Percentiles rank a stretch among this genome's conserved stretches.
phyloP scores from a whole-genome alignment of 2,329 filamentous ascomycete species.

The Sporothrix schenckii region DNA sequence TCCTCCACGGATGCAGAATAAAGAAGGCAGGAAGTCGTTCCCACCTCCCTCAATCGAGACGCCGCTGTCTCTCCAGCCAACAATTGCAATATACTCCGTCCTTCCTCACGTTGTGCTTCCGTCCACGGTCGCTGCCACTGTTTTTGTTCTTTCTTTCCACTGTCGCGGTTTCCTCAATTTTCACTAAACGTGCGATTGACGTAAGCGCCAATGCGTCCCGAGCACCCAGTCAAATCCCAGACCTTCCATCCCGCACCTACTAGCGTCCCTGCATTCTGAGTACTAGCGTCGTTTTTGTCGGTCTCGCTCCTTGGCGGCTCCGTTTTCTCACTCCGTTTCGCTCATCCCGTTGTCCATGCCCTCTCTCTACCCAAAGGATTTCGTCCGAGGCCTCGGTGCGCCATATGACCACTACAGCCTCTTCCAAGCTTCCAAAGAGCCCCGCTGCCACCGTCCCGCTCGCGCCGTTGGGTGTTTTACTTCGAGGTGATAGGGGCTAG shows the following conservation, averaged over 20 bases:
- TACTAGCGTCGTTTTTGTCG: slow-evolving; percentile 2
- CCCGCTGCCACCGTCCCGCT: slow-evolving; percentile 21
- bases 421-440: neutral
- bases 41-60: neutral
- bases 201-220: slow-evolving; percentile 28
- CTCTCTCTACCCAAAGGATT: neutral
- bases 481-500: neutral
- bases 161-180: neutral
- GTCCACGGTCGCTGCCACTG: neutral
- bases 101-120: slow-evolving; percentile 1
- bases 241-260: slow-evolving; percentile 20
- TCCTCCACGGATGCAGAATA: neutral
- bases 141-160: neutral
- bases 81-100: neutral
- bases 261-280: neutral
- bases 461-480: neutral
- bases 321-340: slow-evolving; percentile 23
- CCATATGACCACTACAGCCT: neutral
- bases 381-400: neutral
- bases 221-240: slow-evolving; percentile 19
- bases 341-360: neutral
- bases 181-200: slow-evolving; percentile 20
- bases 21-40: neutral
- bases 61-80: neutral
- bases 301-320: neutral